Percentiles rank a stretch among this genome's conserved stretches.
These are phyloP conservation scores for Colletotrichum sp. DNA, from an alignment of 2,329 filamentous ascomycete genomes.

Conservation along the genomic window DNA sequence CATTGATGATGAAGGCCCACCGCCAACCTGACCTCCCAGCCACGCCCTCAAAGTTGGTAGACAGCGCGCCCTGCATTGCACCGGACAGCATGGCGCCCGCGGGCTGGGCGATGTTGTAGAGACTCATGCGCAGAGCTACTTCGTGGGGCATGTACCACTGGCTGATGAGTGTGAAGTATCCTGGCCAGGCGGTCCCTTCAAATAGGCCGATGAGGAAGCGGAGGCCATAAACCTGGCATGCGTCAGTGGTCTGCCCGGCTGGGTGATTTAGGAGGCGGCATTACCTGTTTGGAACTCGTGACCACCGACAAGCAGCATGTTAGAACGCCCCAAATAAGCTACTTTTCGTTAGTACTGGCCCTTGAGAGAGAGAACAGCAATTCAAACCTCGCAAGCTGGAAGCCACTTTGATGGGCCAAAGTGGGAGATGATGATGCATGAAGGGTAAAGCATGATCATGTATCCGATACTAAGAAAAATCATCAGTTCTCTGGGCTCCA, in stretches of 20 bases:
- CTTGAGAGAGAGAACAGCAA: no score
- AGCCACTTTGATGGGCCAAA: constrained; percentile 31
- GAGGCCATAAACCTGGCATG: no score
- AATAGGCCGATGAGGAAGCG: constrained; percentile 49
- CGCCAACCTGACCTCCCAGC: constrained; percentile 43
- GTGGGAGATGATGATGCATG: constrained; percentile 30
- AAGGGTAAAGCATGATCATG: constrained; percentile 29
- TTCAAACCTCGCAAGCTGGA: constrained; percentile 28
- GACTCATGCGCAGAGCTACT: constrained; percentile 55
- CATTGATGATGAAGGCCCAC: constrained; percentile 48
- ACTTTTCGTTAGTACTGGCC: no score
- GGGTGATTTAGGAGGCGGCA: no score
- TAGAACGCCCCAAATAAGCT: constrained; percentile 3
- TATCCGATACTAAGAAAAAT: background rate
- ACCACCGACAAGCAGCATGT: constrained; percentile 9
- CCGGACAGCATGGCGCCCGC: constrained; percentile 61
- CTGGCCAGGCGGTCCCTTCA: constrained; percentile 35
- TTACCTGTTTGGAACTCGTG: constrained; percentile 10
- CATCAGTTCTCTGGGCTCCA: background rate
- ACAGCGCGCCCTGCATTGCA: constrained; percentile 57
- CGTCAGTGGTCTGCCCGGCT: no score
- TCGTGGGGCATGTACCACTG: constrained; percentile 43
- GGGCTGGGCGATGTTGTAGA: constrained; percentile 56
- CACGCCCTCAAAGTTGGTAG: constrained; percentile 57
- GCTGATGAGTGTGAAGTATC: constrained; percentile 40